Conservation (phyloP, 2,329 filamentous ascomycete species). For the Oidium heveae region DNA sequence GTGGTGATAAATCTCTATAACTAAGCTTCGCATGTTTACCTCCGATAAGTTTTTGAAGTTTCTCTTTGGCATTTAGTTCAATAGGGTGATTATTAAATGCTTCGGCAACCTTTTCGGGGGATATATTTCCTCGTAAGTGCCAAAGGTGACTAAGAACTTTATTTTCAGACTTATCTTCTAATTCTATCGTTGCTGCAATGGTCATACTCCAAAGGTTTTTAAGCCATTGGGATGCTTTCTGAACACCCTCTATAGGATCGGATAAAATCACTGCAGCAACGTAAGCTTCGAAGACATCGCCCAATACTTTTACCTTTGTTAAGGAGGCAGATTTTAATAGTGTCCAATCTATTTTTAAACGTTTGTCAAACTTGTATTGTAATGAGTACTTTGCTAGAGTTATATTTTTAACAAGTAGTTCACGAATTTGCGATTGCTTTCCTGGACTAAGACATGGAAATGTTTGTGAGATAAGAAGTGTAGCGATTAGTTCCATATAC, state of each 20-base stretch:
- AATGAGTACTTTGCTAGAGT: slow-evolving; percentile 46
- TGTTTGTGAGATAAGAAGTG: slow-evolving; percentile 47
- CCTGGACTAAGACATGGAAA: slow-evolving; percentile 42
- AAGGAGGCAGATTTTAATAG: slow-evolving; percentile 15
- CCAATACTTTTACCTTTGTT: slow-evolving; percentile 45
- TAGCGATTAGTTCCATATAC: slow-evolving; percentile 55
- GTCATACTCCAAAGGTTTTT: slow-evolving; percentile 46
- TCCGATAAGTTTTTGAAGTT: slow-evolving; percentile 24
- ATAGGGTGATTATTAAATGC: slow-evolving; percentile 1
- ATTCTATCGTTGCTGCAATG: slow-evolving; percentile 27
- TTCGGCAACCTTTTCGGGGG: background rate
- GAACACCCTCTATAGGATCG: slow-evolving; percentile 35
- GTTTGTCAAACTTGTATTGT: slow-evolving; percentile 44
- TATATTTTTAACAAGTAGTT: slow-evolving; percentile 56
- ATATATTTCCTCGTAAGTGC: slow-evolving; percentile 7
- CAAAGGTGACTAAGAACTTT: slow-evolving; percentile 10
- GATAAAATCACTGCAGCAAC: slow-evolving; percentile 54
- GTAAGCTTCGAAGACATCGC: slow-evolving; percentile 80
- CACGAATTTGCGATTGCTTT: slow-evolving; percentile 48
- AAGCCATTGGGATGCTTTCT: slow-evolving; percentile 42
- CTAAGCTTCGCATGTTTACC: slow-evolving; percentile 28
- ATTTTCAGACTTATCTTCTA: slow-evolving; percentile 12
- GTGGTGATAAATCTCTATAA: slow-evolving; percentile 31
- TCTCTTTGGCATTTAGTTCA: slow-evolving; percentile 23
- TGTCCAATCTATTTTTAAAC: slow-evolving; percentile 22